Percentiles rank a stretch among this genome's conserved stretches.
Evolutionary conservation across 345 rosid genomes (phyloP).

Genomic region (Lepidium africanum): DNA sequence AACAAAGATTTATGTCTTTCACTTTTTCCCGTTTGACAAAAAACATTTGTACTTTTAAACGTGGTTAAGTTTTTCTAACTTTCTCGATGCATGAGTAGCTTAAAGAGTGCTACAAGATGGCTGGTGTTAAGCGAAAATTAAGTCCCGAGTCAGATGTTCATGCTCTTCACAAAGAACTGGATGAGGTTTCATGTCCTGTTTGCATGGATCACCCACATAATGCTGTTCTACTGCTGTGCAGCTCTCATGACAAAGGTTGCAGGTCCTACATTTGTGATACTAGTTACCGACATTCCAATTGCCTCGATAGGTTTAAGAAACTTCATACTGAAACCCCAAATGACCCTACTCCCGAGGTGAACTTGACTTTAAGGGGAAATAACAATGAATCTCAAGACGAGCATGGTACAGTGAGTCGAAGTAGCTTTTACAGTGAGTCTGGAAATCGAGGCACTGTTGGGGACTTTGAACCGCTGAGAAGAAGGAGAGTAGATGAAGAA

Average conservation of each 20-base stretch:
- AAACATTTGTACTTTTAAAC: not conserved
- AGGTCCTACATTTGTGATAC: slow-evolving; percentile 88
- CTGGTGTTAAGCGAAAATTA: slow-evolving; percentile 85
- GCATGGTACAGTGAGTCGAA: not conserved
- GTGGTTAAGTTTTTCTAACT: slow-evolving; percentile 34
- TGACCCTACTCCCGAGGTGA: slow-evolving; percentile 31
- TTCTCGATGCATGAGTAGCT: slow-evolving; percentile 53
- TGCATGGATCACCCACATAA: slow-evolving; percentile 99
- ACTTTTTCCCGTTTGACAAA: not conserved
- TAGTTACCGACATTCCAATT: slow-evolving; percentile 88
- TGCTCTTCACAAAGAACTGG: slow-evolving; percentile 74
- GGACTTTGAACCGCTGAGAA: slow-evolving; percentile 32
- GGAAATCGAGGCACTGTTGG: slow-evolving; percentile 32
- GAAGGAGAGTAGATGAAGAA: slow-evolving; percentile 35
- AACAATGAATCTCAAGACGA: slow-evolving; percentile 15
- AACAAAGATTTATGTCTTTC: not conserved
- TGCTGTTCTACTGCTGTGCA: slow-evolving; percentile 85
- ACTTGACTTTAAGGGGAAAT: slow-evolving; percentile 32
- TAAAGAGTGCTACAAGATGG: slow-evolving; percentile 86
- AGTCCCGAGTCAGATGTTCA: slow-evolving; percentile 59
- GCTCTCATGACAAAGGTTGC: slow-evolving; percentile 90
- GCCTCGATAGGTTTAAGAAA: slow-evolving; percentile 82
- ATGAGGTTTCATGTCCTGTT: slow-evolving; percentile 87
- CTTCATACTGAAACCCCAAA: slow-evolving; percentile 37
- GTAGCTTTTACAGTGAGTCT: not conserved